Evolutionary conservation across 768 basidiomycete genomes (phyloP), one percentile per base, ranked within the genome.

Genomic region (Lactifluus rugatus): DNA sequence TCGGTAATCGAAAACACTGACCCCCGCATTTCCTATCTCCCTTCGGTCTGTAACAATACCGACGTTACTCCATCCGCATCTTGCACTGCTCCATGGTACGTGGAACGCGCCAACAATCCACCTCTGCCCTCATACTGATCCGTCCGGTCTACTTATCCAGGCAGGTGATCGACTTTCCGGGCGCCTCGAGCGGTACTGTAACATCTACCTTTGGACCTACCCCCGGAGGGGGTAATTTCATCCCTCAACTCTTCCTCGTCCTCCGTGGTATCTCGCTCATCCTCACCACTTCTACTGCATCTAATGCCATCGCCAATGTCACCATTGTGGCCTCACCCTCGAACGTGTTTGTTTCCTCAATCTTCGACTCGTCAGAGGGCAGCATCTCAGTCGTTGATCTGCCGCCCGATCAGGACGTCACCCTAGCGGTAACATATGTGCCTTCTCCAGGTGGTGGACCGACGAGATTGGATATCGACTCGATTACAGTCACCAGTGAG

Each of bases 261-360:
- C 45, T 65, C 21, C 58, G 62, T 28, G 64, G 64, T 21, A 58
- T 56, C n/a, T 64, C 60, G 21, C 57, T 65, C 26, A 25, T 52
- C 26, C 59, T 64, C 53, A 47, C 14, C 42, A 64, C 64, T 14
- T 65, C 64, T 8, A 3, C 54, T 26, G 17, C n/a, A 21, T 65
- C 64, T 32, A 64, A 65, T 50, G 64, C 64, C 16, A 65, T 62
- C 17, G 59, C 59, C 23, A 65, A 65, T 26, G 52, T 65, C 60
- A 58, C 62, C 14, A 31, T 65, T 48, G 23, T 61, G 53, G 62
- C 64, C 32, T 56, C 61, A 32, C 62, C 64, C 39, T 64, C 63
- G 10, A 61, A 61, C 41, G 34, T 56, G 13, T 58, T 52, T 9
- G 56, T 61, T 51, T 58, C 46, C 31, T 50, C 62, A 6, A 28